Evolutionary conservation across 768 basidiomycete species (phyloP), one percentile per base, ranked within the genome.

Genomic region (Suillus fuscotomentosus): DNA sequence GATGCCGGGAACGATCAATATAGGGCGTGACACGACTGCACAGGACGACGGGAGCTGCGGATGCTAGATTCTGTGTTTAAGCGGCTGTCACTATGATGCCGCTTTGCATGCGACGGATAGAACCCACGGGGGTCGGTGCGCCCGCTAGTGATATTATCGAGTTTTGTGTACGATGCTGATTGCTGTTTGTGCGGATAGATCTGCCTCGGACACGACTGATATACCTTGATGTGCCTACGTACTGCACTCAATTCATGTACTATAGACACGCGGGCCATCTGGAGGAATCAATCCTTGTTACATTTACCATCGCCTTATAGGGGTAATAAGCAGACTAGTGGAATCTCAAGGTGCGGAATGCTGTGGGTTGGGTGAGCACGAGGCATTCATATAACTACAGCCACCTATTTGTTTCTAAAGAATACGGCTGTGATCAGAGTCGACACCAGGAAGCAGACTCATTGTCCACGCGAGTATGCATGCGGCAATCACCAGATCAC

Each of bases 1-100:
- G 5, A 82, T 82, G 81, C 81, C 81, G 1, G 81, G 82, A 1
- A 81, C 73, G 62, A 83, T 83, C 43, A 75, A 78, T 45, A 68
- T 82, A 6, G 65, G 65, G 41, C 56, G 22, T 22, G 39, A 41
- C 5, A 17, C 39, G 3, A 2, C 24, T 27, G 39, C 57, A n/a
- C 53, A 34, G 42, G 57, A 17, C 8, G 56, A 57, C 5, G 57
- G 57, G 41, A 13, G 10, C 42, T 59, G 57, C 2, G 41, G 41
- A n/a, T 59, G 57, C 27, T 59, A 59, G 57, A 31, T 59, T n/a
- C 24, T 3, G 17, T 59, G 15, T 39, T 17, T 20, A 13, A 42
- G 24, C 10, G 6, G 41, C 9, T 38, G 6, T 24, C 55, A 41
- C 9, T 57, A n/a, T 55, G 38, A 53, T 10, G 2, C 7, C 39